Evolutionary conservation across 208 protist genomes (phyloP).

Genomic region (Lotmaria passim): DNA sequence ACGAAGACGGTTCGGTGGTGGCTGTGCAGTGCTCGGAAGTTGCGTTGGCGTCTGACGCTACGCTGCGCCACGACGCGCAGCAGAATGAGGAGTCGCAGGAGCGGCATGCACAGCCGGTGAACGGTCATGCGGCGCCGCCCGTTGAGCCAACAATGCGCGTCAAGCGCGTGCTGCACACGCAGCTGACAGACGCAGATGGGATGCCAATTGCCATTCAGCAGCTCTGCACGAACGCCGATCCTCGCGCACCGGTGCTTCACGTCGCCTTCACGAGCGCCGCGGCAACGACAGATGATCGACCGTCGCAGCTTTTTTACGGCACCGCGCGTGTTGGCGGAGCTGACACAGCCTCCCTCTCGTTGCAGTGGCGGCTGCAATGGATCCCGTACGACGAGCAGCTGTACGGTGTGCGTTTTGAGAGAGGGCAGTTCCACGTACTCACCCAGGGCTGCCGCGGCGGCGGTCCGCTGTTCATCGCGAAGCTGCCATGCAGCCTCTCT

Average conservation of each 20-base stretch:
- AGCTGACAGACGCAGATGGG: background rate
- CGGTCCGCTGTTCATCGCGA: conserved; percentile 54
- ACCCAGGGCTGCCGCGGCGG: conserved; percentile 53
- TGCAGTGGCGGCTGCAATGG: conserved; percentile 29
- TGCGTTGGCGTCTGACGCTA: background rate
- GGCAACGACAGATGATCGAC: background rate
- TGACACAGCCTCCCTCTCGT: background rate
- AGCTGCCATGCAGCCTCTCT: conserved; percentile 42
- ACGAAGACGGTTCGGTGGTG: conserved; percentile 49
- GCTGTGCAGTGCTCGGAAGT: conserved; percentile 26
- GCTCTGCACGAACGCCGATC: conserved; percentile 31
- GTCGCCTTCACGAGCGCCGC: conserved; percentile 25
- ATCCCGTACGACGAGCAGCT: conserved; percentile 38
- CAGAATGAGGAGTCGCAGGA: conserved; percentile 12
- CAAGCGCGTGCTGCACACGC: conserved; percentile 8
- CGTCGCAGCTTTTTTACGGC: conserved; percentile 38
- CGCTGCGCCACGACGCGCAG: background rate
- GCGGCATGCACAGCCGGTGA: background rate
- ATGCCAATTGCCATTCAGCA: background rate
- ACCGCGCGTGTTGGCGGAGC: conserved; percentile 17
- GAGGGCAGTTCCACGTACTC: conserved; percentile 56
- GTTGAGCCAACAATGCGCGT: background rate
- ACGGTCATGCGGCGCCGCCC: background rate
- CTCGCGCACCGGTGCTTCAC: conserved; percentile 35
- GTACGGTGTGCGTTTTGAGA: conserved; percentile 49